Evolutionary conservation across 2,329 filamentous ascomycete genomes (phyloP).

Genomic region (Pseudodiploospora longispora): DNA sequence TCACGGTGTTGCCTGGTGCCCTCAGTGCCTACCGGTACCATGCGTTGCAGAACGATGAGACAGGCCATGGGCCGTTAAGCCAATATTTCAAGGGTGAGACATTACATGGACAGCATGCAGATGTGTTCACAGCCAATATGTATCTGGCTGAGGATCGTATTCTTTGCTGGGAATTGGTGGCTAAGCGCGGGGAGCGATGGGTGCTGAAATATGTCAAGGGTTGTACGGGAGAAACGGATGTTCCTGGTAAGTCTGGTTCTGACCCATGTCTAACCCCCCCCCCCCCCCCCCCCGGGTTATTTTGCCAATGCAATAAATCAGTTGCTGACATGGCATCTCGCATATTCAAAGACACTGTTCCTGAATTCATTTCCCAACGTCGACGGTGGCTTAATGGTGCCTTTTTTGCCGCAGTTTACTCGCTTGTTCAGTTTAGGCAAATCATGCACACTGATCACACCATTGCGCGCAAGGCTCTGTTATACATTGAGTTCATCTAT

Average conservation of each 20-base stretch:
- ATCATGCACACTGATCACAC: slow-evolving; percentile 92
- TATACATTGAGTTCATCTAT: slow-evolving; percentile 93
- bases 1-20: slow-evolving; percentile 91
- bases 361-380: slow-evolving; percentile 95
- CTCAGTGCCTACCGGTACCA: slow-evolving; percentile 94
- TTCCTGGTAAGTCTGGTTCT: slow-evolving; percentile 61
- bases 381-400: slow-evolving; percentile 96
- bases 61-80: slow-evolving; percentile 86
- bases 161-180: slow-evolving; percentile 89
- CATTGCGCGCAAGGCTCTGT: slow-evolving; percentile 74
- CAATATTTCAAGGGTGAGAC: slow-evolving; percentile 99
- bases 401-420: slow-evolving; percentile 98
- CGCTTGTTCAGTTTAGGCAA: slow-evolving; percentile 87
- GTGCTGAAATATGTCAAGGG: slow-evolving; percentile 96
- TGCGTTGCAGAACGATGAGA: slow-evolving; percentile 92
- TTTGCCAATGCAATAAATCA: neutral
- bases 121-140: slow-evolving; percentile 97
- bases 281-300: neutral
- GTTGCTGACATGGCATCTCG: slow-evolving; percentile 16
- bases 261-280: neutral
- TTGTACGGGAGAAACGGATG: slow-evolving; percentile 95
- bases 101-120: slow-evolving; percentile 87
- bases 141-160: slow-evolving; percentile 87
- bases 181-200: slow-evolving; percentile 91
- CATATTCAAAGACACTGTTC: slow-evolving; percentile 61